Conservation (phyloP, 2,329 filamentous ascomycete species). For the Exophiala aquamarina region DNA sequence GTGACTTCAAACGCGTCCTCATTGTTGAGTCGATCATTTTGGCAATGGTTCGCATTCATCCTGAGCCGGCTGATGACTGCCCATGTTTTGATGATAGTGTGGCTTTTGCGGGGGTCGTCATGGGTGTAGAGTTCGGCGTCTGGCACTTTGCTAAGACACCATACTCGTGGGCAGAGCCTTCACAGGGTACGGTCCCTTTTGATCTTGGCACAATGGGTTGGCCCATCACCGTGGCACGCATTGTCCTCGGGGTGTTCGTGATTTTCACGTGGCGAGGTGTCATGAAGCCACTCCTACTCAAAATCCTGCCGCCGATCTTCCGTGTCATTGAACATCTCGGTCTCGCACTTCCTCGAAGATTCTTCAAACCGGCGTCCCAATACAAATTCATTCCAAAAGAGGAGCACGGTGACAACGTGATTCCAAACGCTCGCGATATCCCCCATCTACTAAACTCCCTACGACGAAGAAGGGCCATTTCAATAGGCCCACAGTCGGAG, state of each 20-base stretch:
- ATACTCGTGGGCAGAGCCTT: constrained; percentile 51
- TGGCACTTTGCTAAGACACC: constrained; percentile 74
- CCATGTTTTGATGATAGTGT: constrained; percentile 97
- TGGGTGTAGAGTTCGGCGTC: constrained; percentile 77
- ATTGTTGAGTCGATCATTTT: constrained; percentile 67
- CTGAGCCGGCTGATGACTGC: constrained; percentile 94
- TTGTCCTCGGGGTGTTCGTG: constrained; percentile 75
- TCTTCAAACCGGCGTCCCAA: constrained; percentile 87
- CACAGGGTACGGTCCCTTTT: constrained; percentile 64
- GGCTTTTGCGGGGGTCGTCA: constrained; percentile 84
- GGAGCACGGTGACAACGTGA: constrained; percentile 78
- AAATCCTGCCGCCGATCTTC: constrained; percentile 79
- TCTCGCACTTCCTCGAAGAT: constrained; percentile 78
- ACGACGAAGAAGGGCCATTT: constrained; percentile 75
- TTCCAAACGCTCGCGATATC: constrained; percentile 85
- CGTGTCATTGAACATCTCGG: constrained; percentile 78
- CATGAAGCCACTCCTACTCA: constrained; percentile 81
- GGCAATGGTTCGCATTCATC: constrained; percentile 81
- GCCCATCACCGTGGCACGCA: constrained; percentile 62
- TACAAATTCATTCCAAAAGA: constrained; percentile 80
- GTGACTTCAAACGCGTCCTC: constrained; percentile 63
- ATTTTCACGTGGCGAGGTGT: constrained; percentile 88
- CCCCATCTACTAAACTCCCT: constrained; percentile 80
- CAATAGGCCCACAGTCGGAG: constrained; percentile 89
- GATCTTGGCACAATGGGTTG: constrained; percentile 66